These are phyloP conservation scores for Xylaria sp. DNA, from an alignment of 2,329 filamentous ascomycete species.

Conservation along the genomic window DNA sequence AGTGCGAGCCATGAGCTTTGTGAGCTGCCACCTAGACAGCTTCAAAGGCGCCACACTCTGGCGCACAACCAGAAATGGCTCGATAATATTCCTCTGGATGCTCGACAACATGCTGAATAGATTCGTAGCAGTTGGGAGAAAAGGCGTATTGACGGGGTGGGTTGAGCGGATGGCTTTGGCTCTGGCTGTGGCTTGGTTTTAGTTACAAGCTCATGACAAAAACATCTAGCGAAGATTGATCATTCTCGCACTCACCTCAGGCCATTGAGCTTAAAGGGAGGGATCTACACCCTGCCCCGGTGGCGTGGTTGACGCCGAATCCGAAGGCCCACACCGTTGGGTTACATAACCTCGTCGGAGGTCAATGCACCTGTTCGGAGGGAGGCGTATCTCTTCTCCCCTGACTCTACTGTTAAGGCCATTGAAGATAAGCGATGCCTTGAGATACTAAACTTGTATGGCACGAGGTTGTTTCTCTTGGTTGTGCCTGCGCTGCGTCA, in stretches of 20 bases:
- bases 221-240: background rate
- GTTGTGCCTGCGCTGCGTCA: background rate
- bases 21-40: constrained; percentile 31
- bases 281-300: background rate
- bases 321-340: constrained; percentile 20
- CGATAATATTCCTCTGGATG: constrained; percentile 32
- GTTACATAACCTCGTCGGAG: constrained; percentile 11
- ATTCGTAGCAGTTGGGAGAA: background rate
- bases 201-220: background rate
- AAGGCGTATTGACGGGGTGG: constrained; percentile 4
- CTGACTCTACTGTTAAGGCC: background rate
- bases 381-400: background rate
- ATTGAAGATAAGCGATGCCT: background rate
- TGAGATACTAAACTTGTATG: background rate
- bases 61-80: constrained; percentile 32
- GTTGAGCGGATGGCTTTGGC: constrained; percentile 3
- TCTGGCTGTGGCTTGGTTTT: background rate
- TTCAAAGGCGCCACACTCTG: constrained; percentile 34
- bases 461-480: background rate
- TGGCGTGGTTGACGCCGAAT: constrained; percentile 12
- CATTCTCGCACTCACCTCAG: background rate
- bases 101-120: constrained; percentile 25
- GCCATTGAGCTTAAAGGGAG: constrained; percentile 10
- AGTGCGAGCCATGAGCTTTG: constrained; percentile 25
- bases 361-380: background rate